Evolutionary conservation across 2,329 filamentous ascomycete genomes (phyloP), one percentile per base, ranked within the genome.

Genomic region (Pseudomassariella vexata): DNA sequence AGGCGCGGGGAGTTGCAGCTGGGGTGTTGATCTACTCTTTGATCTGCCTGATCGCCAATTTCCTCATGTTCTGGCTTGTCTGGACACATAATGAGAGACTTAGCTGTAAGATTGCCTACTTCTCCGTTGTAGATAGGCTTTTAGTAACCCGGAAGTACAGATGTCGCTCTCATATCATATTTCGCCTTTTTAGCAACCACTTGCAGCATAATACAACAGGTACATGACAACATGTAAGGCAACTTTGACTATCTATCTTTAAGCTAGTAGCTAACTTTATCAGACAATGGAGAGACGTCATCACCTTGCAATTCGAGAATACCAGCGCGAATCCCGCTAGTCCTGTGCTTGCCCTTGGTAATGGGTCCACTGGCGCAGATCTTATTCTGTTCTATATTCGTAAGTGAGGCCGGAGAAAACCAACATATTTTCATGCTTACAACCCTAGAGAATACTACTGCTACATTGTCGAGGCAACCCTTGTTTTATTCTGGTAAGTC

Each of bases 321-420:
- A 33, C 35, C 11, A 23, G 22, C 7, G 29, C 24, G 4, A 24
- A 37, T 11, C 18, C 27, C 5, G 35, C 26, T 3, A 43, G 35
- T 24, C 38, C 42, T 3, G 36, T 39, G 19, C 23, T 43, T 20
- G 26, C 35, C 3, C 10, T 43, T 6, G 26, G 34, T 6, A 40
- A 41, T 18, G 33, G 36, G 9, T 30, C 36, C 5, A 29, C 29
- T 2, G 40, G 38, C 8, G 12, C 40, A 3, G 38, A 43, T 22
- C 23, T 41, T 18, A 37, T 39, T 5, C 29, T 45, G 11, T 45
- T 39, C 30, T 45, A 43, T 26, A 40, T 45, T 16, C 42, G 42
- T 45, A 21, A 17, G 38, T 30, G n/a, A 3, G 7, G 9, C 16
- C 10, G 8, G 5, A 16, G 22, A 5, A 10, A 15, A n/a, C 9